Conservation (phyloP, 768 basidiomycete species). For the Neoboletus subvelutipes region DNA sequence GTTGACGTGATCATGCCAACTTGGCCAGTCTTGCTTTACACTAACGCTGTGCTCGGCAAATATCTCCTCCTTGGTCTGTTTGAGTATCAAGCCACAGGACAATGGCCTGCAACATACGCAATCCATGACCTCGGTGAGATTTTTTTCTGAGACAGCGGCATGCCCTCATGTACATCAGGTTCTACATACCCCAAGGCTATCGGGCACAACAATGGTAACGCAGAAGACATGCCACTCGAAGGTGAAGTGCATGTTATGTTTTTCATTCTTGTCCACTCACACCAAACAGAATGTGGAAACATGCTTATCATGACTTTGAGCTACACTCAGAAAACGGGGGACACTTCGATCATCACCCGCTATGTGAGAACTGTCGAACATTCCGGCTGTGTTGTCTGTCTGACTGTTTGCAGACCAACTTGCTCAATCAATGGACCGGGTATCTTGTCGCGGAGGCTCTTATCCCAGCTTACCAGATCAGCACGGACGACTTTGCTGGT, state of each 20-base stretch:
- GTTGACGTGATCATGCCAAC: slow-evolving; percentile 55
- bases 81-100: slow-evolving; percentile 63
- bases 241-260: slow-evolving; percentile 29
- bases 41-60: slow-evolving; percentile 54
- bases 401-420: slow-evolving; percentile 34
- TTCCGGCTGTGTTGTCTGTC: background rate
- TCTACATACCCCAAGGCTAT: slow-evolving; percentile 40
- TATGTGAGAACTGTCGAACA: slow-evolving; percentile 11
- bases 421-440: slow-evolving; percentile 65
- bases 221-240: slow-evolving; percentile 54
- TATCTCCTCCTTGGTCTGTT: slow-evolving; percentile 60
- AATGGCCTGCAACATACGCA: slow-evolving; percentile 65
- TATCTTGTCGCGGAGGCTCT: slow-evolving; percentile 54
- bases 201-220: slow-evolving; percentile 46
- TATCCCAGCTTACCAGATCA: slow-evolving; percentile 50
- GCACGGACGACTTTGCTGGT: slow-evolving; percentile 53
- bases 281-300: slow-evolving; percentile 61
- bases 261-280: background rate
- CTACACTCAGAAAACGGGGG: slow-evolving; percentile 54
- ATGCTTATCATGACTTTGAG: slow-evolving; percentile 72
- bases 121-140: slow-evolving; percentile 59
- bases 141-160: background rate
- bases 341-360: slow-evolving; percentile 52
- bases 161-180: slow-evolving; percentile 18
- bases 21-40: slow-evolving; percentile 54